Percentiles rank a stretch among this genome's conserved stretches.
Conservation (phyloP, 2,329 filamentous ascomycete genomes). For the Sordariomycetes sp. region DNA sequence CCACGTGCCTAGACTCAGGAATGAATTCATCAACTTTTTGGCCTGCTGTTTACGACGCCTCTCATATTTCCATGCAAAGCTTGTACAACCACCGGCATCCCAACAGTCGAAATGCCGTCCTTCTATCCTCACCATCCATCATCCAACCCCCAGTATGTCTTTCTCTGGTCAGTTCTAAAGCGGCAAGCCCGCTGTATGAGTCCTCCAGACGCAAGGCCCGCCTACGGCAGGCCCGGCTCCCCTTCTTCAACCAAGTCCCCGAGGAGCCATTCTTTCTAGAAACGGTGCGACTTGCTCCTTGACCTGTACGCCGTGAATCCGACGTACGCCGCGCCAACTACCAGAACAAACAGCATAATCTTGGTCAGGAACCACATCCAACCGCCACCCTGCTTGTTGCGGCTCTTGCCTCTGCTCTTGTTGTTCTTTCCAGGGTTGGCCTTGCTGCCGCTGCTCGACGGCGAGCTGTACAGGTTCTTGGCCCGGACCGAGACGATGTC, state of each 20-base stretch:
- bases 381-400: slow-evolving; percentile 33
- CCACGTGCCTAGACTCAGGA: too few relatives aligned
- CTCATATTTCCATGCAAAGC: too few relatives aligned
- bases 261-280: slow-evolving; percentile 29
- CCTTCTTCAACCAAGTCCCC: background rate
- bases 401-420: slow-evolving; percentile 17
- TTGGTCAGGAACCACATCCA: slow-evolving; percentile 67
- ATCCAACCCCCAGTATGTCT: too few relatives aligned
- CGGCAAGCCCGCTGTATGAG: too few relatives aligned
- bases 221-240: too few relatives aligned
- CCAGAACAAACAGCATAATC: slow-evolving; percentile 64
- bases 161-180: too few relatives aligned
- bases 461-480: slow-evolving; percentile 74
- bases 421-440: slow-evolving; percentile 21
- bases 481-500: slow-evolving; percentile 84
- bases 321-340: slow-evolving; percentile 67
- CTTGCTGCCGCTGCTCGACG: slow-evolving; percentile 30
- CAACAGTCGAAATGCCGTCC: too few relatives aligned
- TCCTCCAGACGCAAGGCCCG: too few relatives aligned
- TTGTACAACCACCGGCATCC: too few relatives aligned
- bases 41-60: too few relatives aligned
- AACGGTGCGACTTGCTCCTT: slow-evolving; percentile 50
- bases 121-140: too few relatives aligned
- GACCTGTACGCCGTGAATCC: slow-evolving; percentile 78
- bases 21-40: too few relatives aligned